A percentile compares a stretch with the other conserved stretches of the same genome.
Evolutionary conservation across 176 grass and related monocot genomes (phyloP).

Genomic region (Triticum aestivum): DNA sequence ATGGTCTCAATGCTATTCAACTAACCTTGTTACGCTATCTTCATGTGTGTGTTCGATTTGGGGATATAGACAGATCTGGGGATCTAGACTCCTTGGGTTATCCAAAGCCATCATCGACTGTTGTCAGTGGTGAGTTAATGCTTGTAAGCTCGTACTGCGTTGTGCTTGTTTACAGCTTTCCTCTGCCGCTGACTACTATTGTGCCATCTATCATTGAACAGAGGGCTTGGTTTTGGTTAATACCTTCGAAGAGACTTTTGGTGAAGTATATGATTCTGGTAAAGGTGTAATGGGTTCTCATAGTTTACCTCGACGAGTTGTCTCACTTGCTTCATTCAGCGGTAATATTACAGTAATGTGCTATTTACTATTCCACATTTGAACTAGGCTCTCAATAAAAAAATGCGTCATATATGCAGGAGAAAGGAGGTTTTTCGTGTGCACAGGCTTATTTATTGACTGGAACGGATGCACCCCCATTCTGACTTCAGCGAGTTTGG

Average conservation of each 20-base stretch:
- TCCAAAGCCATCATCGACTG: neutral
- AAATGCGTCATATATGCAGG: neutral
- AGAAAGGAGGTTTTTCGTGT: conserved; percentile 1
- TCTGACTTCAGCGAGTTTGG: conserved; percentile 16
- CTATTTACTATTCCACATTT: neutral
- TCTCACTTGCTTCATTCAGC: conserved; percentile 10
- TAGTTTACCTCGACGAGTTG: neutral
- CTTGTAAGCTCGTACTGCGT: neutral
- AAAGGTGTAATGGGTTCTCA: neutral
- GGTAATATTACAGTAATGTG: neutral
- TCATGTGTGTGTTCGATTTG: neutral
- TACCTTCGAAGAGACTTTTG: conserved; percentile 19
- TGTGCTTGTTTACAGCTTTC: neutral
- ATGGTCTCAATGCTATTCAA: neutral
- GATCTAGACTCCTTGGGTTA: neutral
- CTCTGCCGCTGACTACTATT: neutral
- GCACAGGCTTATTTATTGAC: neutral
- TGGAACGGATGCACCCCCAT: neutral
- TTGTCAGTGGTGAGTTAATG: neutral
- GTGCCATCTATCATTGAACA: neutral
- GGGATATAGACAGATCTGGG: neutral
- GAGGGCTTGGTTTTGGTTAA: conserved; percentile 3
- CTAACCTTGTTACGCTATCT: neutral
- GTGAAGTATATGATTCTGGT: neutral
- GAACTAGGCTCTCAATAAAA: neutral